phyloP scores from a whole-genome alignment of 176 grass and related monocot genomes.

The Zoysia pacifica region DNA sequence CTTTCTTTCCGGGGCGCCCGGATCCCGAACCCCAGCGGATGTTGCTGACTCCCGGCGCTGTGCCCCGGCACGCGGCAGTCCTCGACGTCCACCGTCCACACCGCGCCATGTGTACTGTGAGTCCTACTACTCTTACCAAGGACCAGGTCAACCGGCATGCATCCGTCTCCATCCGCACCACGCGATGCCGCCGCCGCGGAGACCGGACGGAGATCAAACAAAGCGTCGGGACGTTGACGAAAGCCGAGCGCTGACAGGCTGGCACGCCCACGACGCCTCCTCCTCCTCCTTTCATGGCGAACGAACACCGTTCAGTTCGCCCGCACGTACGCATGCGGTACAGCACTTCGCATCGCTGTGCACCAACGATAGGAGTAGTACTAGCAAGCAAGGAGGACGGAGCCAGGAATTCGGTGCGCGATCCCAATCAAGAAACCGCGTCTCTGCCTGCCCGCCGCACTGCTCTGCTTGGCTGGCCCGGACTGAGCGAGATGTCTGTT shows the following conservation, averaged over 20 bases:
- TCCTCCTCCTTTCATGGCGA: background rate
- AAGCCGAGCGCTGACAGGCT: background rate
- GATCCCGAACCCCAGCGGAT: background rate
- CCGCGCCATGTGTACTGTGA: too few relatives aligned
- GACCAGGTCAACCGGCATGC: too few relatives aligned
- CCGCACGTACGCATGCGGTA: background rate
- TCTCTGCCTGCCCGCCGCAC: too few relatives aligned
- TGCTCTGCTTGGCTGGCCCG: too few relatives aligned
- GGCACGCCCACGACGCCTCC: background rate
- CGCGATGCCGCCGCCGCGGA: background rate
- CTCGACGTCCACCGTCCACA: background rate
- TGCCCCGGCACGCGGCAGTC: too few relatives aligned
- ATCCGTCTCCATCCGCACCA: background rate
- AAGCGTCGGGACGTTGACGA: background rate
- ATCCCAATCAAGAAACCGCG: too few relatives aligned
- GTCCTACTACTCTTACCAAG: too few relatives aligned
- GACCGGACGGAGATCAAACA: background rate
- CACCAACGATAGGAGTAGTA: background rate
- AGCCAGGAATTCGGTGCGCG: background rate
- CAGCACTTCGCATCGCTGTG: background rate
- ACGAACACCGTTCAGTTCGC: background rate
- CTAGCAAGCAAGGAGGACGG: background rate
- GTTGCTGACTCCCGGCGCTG: background rate
- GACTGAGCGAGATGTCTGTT: too few relatives aligned
- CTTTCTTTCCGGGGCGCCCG: background rate